Evolutionary conservation across 139 green algal genomes (phyloP).

Genomic region (Closterium sp.): DNA sequence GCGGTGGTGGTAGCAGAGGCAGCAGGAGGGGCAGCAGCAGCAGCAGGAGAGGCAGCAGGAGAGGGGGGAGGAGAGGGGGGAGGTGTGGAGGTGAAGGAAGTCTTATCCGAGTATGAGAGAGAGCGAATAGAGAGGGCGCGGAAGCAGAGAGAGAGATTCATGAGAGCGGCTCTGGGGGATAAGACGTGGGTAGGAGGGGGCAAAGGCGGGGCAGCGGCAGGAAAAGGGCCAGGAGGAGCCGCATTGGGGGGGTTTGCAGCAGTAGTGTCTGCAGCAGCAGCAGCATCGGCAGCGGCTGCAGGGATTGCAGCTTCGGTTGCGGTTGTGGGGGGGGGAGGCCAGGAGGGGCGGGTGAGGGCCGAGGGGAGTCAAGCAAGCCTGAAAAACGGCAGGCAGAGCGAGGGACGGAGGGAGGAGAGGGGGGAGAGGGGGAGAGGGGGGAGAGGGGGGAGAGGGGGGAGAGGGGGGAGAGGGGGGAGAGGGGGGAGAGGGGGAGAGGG

Average conservation of each 20-base stretch:
- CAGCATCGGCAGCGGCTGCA: background rate
- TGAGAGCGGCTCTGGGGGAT: background rate
- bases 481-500: background rate
- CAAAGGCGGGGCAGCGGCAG: background rate
- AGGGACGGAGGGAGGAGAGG: background rate
- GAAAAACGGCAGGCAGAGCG: background rate
- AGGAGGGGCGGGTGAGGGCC: background rate
- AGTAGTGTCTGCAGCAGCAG: background rate
- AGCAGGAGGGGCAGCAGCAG: background rate
- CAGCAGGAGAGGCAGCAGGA: background rate
- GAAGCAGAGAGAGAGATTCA: background rate
- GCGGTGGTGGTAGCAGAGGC: no score
- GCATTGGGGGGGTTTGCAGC: background rate
- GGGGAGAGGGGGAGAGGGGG: background rate
- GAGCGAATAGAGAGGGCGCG: background rate
- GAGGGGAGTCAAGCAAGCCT: background rate
- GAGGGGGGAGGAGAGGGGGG: no score
- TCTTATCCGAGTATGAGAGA: background rate
- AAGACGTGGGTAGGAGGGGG: background rate
- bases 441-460: background rate
- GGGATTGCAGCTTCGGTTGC: background rate
- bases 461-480: background rate
- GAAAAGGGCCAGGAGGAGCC: background rate
- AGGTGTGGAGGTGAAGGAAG: background rate
- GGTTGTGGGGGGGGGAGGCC: background rate